Base-by-base conservation (phyloP, 805 yeast species). In the Sugiyamaella qingdaonensis region DNA sequence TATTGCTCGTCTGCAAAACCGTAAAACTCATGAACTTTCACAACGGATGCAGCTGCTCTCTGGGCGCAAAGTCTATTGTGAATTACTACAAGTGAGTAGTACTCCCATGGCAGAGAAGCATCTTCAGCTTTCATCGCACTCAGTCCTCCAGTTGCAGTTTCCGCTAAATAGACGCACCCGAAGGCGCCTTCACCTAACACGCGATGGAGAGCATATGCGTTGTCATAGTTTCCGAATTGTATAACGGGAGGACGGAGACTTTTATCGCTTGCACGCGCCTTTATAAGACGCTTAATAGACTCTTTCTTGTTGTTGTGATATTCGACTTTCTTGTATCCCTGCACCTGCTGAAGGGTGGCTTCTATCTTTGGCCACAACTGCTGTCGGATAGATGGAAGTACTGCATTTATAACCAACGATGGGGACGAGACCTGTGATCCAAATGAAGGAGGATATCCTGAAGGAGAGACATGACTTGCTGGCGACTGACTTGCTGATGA, bases 141-240 rank as follows among this genome's bases (percentile, higher is more conserved):
- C 33, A 78, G 62, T 0, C 68, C 64, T 1, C 87, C 88, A 55
- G 79, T 76, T 3, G 74, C 68, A 10, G 77, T 72, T 64, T 86
- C 91, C 1, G 86, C 83, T 19, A 88, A 70, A 64, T 81, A 88
- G 0, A 88, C 95, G 1, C 80, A 75, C 0, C 91, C 95, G 69
- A 74, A 84, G 0, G 91, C 94, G n/a, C 95, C 95, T 61, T 78
- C 78, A 0, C 96, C 96, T 10, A 90, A 68, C 61, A 81, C 79
- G 46, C 73, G 70, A 27, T 77, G 73, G 51, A 84, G 66, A 54
- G 80, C 78, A 57, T 67, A 78, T 16, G 34, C 34, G 24, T 21
- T 16, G 14, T 39, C 43, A 34, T 34, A 34, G 18, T 8, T 8
- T 11, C 27, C 36, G 19, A 45, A 32, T n/a, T 45, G 48, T 14